phyloP scores from a whole-genome alignment of 371 early-diverging fungal genomes.

The Mortierella polycephala region DNA sequence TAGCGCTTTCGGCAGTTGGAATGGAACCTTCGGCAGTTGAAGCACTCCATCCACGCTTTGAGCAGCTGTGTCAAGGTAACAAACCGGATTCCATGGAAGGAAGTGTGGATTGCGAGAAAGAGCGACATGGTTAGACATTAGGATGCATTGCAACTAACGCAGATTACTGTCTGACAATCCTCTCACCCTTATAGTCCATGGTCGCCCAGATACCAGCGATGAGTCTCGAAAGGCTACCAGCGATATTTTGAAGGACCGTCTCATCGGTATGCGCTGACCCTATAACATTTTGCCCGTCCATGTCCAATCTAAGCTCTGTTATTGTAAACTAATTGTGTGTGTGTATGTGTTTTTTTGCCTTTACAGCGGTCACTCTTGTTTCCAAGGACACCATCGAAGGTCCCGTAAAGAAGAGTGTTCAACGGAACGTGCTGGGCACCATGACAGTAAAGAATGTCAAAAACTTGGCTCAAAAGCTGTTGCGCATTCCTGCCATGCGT shows the following conservation, averaged over 20 bases:
- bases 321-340: background rate
- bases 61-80: conserved; percentile 62
- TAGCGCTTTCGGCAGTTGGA: conserved; percentile 58
- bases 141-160: no score
- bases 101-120: background rate
- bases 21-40: conserved; percentile 56
- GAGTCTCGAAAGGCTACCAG: conserved; percentile 56
- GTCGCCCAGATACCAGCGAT: conserved; percentile 60
- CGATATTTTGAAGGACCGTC: conserved; percentile 69
- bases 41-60: conserved; percentile 66
- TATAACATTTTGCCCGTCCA: no score
- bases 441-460: conserved; percentile 63
- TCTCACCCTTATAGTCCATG: conserved; percentile 57
- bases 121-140: no score
- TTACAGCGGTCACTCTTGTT: conserved; percentile 33
- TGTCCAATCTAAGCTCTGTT: background rate
- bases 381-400: conserved; percentile 20
- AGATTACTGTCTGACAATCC: background rate
- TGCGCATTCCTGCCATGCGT: conserved; percentile 48
- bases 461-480: conserved; percentile 56
- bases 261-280: conserved; percentile 55
- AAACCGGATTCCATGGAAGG: no score
- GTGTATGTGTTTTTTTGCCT: background rate
- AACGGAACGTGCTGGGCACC: conserved; percentile 44
- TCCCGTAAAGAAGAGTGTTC: conserved; percentile 26